phyloP scores from a whole-genome alignment of 768 basidiomycete species.

The Cystobasidium ongulense region DNA sequence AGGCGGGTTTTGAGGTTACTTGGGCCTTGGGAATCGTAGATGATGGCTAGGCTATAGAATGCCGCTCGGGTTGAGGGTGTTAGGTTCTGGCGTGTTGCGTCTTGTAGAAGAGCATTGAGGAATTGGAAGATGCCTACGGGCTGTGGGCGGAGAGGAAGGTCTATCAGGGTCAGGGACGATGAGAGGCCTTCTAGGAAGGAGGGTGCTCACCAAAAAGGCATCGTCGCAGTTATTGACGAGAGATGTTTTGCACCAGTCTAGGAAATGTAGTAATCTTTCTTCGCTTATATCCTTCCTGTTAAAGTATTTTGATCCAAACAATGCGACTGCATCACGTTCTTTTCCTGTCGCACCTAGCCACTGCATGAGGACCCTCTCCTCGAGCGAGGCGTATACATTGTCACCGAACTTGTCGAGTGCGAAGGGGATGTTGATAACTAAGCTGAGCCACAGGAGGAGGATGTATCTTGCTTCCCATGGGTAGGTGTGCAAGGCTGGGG shows the following conservation, averaged over 20 bases:
- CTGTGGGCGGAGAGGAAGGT: neutral
- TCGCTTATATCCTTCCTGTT: slow-evolving; percentile 55
- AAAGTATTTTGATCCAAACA: slow-evolving; percentile 72
- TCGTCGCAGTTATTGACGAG: neutral
- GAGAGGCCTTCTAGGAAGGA: neutral
- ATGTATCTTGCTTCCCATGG: slow-evolving; percentile 79
- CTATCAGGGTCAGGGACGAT: neutral
- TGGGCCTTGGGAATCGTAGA: slow-evolving; percentile 5
- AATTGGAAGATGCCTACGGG: slow-evolving; percentile 62
- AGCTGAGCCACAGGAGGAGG: slow-evolving; percentile 81
- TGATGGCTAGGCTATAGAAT: slow-evolving; percentile 50
- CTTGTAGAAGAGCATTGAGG: slow-evolving; percentile 50
- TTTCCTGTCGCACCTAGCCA: slow-evolving; percentile 64
- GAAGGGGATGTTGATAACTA: slow-evolving; percentile 90
- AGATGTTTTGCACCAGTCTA: slow-evolving; percentile 14
- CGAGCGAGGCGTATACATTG: slow-evolving; percentile 55
- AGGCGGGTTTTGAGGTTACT: neutral
- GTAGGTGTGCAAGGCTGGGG: slow-evolving; percentile 41
- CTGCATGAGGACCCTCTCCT: slow-evolving; percentile 57
- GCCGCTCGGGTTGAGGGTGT: neutral
- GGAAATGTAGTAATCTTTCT: slow-evolving; percentile 34
- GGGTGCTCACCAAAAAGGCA: neutral
- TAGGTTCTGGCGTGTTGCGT: neutral
- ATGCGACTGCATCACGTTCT: slow-evolving; percentile 72
- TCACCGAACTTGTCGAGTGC: slow-evolving; percentile 53